Conservation (phyloP, 495 filamentous ascomycete species). For the Talaromyces liani region DNA sequence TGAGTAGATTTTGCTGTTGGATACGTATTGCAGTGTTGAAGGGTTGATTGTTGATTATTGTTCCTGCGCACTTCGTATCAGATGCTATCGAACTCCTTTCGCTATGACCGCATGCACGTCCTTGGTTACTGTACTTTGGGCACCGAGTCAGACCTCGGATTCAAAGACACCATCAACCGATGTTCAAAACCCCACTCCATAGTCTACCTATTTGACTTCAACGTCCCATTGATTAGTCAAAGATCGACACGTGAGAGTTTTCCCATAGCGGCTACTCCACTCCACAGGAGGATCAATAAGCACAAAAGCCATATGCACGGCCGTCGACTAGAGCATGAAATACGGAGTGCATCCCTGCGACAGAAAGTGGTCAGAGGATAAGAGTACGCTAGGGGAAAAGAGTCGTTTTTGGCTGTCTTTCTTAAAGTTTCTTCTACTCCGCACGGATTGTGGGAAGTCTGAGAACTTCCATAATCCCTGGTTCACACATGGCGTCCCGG, state of each 20-base stretch:
- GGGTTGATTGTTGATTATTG: too few relatives aligned
- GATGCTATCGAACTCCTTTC: too few relatives aligned
- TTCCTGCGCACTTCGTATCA: too few relatives aligned
- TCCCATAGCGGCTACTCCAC: not conserved
- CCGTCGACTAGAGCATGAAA: not conserved
- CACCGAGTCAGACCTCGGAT: constrained; percentile 9
- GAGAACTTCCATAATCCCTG: not conserved
- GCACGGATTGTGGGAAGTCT: not conserved
- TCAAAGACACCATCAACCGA: not conserved
- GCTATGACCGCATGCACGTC: too few relatives aligned
- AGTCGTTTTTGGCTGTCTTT: not conserved
- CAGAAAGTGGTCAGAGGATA: not conserved
- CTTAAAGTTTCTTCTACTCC: not conserved
- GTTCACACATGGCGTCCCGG: not conserved
- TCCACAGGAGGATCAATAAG: constrained; percentile 1
- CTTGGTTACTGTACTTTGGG: too few relatives aligned
- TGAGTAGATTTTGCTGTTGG: too few relatives aligned
- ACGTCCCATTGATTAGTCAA: not conserved
- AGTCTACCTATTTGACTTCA: not conserved
- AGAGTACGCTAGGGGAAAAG: not conserved
- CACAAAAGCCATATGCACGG: not conserved
- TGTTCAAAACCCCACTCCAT: too few relatives aligned
- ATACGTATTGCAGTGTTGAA: too few relatives aligned
- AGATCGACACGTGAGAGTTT: not conserved
- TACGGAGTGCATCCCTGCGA: not conserved